These are phyloP conservation scores for Colletotrichum scovillei DNA, from an alignment of 2,329 filamentous ascomycete species.

Conservation along the genomic window DNA sequence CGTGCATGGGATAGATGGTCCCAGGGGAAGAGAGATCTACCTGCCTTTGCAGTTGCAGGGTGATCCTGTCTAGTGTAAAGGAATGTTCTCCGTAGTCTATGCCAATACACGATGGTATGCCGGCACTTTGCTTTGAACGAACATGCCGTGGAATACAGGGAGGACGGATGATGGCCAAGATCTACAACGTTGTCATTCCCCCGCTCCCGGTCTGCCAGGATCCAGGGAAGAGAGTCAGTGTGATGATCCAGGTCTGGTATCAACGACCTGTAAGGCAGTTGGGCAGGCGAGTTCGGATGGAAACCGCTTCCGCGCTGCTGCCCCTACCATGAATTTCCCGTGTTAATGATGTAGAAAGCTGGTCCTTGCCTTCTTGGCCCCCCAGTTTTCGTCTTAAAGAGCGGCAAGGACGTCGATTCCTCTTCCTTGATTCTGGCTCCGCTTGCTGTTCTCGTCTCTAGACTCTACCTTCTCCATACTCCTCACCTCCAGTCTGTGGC, in stretches of 20 bases:
- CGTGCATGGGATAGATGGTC: neutral
- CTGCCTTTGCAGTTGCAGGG: neutral
- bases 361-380: neutral
- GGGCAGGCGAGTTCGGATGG: neutral
- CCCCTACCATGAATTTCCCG: neutral
- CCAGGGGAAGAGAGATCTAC: neutral
- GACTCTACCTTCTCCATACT: neutral
- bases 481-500: neutral
- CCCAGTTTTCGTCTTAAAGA: neutral
- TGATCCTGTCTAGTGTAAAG: neutral
- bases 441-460: neutral
- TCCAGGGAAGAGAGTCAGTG: neutral
- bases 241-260: neutral
- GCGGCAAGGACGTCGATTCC: neutral
- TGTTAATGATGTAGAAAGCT: neutral
- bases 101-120: neutral
- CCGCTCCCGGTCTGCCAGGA: constrained; percentile 20
- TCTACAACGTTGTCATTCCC: constrained; percentile 11
- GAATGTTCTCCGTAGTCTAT: too few relatives aligned
- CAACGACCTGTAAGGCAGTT: neutral
- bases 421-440: neutral
- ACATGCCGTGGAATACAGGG: constrained; percentile 1
- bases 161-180: constrained; percentile 14
- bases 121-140: constrained; percentile 6
- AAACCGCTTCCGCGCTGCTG: neutral